These are phyloP conservation scores for Amanita brunnescens DNA, from an alignment of 768 basidiomycete species.

Conservation along the genomic window DNA sequence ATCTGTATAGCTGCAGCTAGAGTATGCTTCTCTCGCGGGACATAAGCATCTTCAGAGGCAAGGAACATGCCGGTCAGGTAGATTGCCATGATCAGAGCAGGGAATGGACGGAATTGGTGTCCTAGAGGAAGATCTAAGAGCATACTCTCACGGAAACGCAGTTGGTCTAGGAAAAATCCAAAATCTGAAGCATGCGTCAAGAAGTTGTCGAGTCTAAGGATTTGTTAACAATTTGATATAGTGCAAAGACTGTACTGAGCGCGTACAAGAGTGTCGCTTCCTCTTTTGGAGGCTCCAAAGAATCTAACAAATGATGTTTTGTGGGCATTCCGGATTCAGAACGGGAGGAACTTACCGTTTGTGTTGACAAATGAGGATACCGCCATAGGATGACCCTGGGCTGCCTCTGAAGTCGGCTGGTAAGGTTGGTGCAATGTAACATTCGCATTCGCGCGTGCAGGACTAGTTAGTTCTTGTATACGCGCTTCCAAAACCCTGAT, in stretches of 20 bases:
- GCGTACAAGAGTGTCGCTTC: constrained; percentile 25
- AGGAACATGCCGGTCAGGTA: constrained; percentile 31
- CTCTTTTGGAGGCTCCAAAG: constrained; percentile 23
- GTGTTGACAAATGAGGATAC: not conserved
- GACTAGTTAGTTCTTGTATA: constrained; percentile 37
- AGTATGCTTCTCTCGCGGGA: constrained; percentile 23
- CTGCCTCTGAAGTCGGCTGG: not conserved
- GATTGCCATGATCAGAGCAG: constrained; percentile 29
- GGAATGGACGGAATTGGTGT: constrained; percentile 26
- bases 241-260: not conserved
- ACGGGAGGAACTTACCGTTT: not conserved
- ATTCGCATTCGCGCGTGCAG: constrained; percentile 16
- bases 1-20: constrained; percentile 35
- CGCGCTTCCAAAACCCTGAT: constrained; percentile 37
- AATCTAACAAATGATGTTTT: not conserved
- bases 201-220: constrained; percentile 28
- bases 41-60: constrained; percentile 20
- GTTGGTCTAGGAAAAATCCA: constrained; percentile 48
- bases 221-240: constrained; percentile 4
- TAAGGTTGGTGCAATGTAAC: constrained; percentile 32
- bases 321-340: not conserved
- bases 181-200: constrained; percentile 39
- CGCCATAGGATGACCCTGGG: not conserved
- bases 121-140: constrained; percentile 22
- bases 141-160: constrained; percentile 34